Percentiles rank a stretch among this genome's conserved stretches.
phyloP scores from a whole-genome alignment of 2,329 filamentous ascomycete genomes.

The Arthroderma sp. region DNA sequence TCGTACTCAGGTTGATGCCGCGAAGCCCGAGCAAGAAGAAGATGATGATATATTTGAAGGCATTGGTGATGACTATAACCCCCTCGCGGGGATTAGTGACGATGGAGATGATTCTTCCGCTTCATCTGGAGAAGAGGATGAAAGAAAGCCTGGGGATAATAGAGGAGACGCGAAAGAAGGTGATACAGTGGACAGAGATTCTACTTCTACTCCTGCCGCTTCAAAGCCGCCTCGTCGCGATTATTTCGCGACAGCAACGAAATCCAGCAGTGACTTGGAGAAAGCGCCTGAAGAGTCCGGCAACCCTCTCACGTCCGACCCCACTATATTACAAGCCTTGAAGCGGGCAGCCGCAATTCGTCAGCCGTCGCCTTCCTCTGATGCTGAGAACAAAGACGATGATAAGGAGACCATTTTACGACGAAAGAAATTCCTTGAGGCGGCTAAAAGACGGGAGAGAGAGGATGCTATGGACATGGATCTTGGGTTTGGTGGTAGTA shows the following conservation, averaged over 20 bases:
- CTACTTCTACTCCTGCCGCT: not conserved
- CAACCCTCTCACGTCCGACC: slow-evolving; percentile 49
- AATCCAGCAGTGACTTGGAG: slow-evolving; percentile 4
- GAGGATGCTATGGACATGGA: slow-evolving; percentile 86
- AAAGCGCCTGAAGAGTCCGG: slow-evolving; percentile 32
- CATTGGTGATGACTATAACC: slow-evolving; percentile 47
- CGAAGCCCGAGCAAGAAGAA: slow-evolving; percentile 27
- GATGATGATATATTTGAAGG: slow-evolving; percentile 52
- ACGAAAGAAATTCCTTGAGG: slow-evolving; percentile 59
- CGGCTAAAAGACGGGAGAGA: slow-evolving; percentile 43
- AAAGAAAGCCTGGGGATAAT: slow-evolving; percentile 8
- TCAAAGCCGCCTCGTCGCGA: slow-evolving; percentile 29
- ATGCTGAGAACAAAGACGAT: slow-evolving; percentile 33
- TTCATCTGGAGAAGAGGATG: slow-evolving; percentile 26
- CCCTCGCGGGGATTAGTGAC: slow-evolving; percentile 41
- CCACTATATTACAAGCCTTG: slow-evolving; percentile 68
- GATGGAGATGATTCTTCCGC: slow-evolving; percentile 32
- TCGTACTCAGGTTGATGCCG: slow-evolving; percentile 18
- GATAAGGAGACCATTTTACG: slow-evolving; percentile 54
- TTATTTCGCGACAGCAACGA: slow-evolving; percentile 29
- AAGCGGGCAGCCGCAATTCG: slow-evolving; percentile 63
- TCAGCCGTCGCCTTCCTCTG: slow-evolving; percentile 32
- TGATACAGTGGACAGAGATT: not conserved
- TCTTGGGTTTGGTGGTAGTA: slow-evolving; percentile 80
- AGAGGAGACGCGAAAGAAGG: not conserved